Base-by-base conservation (phyloP, 805 yeast genomes). In the Myxozyma neotropica region DNA sequence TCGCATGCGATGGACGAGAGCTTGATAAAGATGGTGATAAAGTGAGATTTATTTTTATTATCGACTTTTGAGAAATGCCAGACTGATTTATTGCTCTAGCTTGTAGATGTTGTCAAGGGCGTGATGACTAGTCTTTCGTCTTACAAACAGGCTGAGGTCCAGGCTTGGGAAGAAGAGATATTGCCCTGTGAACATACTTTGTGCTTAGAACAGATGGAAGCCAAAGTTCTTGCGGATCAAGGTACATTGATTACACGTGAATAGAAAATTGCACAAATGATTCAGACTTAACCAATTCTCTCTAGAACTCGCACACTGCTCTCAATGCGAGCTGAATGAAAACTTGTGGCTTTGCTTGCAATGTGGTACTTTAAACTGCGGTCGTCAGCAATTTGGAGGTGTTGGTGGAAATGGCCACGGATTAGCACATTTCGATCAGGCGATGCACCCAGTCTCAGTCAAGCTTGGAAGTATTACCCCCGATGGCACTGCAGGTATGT, bases 381-480 rank as follows among this genome's bases (percentile, higher is more conserved):
- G 99, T 4, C 78, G 99, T 65, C 85, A 85, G 33, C 99, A 94
- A 73, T 89, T 88, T 70, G 99, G 98, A 36, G 93, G 95, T 24
- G 83, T 88, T 12, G 87, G 91, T n/a, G 99, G 99, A 4, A 84
- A 93, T 70, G 85, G 96, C 0, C 99, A 94, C 72, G 98, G 96
- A 0, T 75, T 93, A 59, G 71, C 73, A 0, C 99, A 94, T 73
- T 86, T 72, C 69, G 82, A 86, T 39, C 53, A 69, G 12, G 66
- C 82, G 0, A 78, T 77, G 0, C 99, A 94, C 73, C 83, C 89
- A 1, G 83, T 92, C 17, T 96, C 97, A 0, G 88, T 92, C 6
- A 94, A 94, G 69, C 75, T 94, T 47, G 99, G 99, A 0, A 89
- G 96, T 0, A 80, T 94, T 46, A 85, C 95, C 1, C 79, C 84